Evolutionary conservation across 352 stramenopile species (phyloP), one percentile per base, ranked within the genome.

Genomic region (Peronospora farinosa): DNA sequence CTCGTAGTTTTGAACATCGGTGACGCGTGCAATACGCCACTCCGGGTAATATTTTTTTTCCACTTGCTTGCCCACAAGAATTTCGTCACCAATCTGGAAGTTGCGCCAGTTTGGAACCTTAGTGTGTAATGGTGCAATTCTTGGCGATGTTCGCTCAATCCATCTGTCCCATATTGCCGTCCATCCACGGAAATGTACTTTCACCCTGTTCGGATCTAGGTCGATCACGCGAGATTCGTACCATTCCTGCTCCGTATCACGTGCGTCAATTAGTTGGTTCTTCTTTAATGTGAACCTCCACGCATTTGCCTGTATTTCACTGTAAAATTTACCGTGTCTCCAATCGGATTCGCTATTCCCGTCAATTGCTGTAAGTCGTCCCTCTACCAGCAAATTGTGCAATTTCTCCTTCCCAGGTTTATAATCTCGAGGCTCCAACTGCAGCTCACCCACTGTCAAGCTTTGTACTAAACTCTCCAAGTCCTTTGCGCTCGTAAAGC

Each of bases 131-230:
- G 87, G 89, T 21, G 84, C 77, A 25, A 99, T 64, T 7, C 94
- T 77, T 11, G 78, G 52, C 9, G 94, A 98, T 51, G 89, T 73
- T 25, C 76, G 84, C 5, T 74, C 57, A 19, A 98, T 68, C 92
- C 93, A 98, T 65, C 98, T 94, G 66, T 99, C 95, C 96, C 96
- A 99, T 51, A 96, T 91, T 9, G 80, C 53, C 2, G 96, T 96
- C 95, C 95, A 98, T 6, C 95, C 95, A 47, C 97, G 96, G 61
- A 98, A 98, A 62, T 98, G 94, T 27, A 98, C 84, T 27, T 93
- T 71, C 27, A 98, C 68, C 3, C 81, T 59, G 5, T 23, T 61
- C 0, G 61, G 35, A 1, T 65, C 52, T 23, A 78, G n/a, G 0
- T 61, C 67, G 2, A 89, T 53, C 13, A 91, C 56, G 5, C 73